phyloP scores from a whole-genome alignment of 2,329 filamentous ascomycete species.

The Talaromyces atroroseus region DNA sequence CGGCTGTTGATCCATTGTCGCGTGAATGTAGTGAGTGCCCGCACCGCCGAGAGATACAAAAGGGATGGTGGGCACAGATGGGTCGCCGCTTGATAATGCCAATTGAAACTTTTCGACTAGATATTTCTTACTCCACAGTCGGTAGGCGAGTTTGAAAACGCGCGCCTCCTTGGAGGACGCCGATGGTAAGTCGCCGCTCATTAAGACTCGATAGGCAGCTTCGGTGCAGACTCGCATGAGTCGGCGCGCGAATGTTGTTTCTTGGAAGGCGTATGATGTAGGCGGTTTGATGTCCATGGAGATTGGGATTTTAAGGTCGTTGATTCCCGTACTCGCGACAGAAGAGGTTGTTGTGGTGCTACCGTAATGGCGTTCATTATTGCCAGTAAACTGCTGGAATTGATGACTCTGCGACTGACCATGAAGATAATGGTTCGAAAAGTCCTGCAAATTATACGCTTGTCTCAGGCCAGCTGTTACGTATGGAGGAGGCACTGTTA shows the following conservation, averaged over 20 bases:
- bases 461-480: not conserved
- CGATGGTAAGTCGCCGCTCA: not conserved
- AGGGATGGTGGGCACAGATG: not conserved
- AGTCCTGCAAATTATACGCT: not conserved
- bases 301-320: not conserved
- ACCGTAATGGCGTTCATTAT: not conserved
- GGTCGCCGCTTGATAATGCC: not conserved
- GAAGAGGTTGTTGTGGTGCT: not conserved
- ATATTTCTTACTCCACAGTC: slow-evolving; percentile 7
- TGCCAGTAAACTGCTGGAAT: not conserved
- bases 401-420: not conserved
- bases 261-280: slow-evolving; percentile 11
- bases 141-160: slow-evolving; percentile 10
- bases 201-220: not conserved
- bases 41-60: slow-evolving; percentile 6
- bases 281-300: slow-evolving; percentile 3
- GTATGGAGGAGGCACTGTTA: not conserved
- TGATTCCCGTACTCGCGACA: not conserved
- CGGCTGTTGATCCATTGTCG: not conserved
- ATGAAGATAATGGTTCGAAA: not conserved
- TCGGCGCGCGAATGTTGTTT: slow-evolving; percentile 10
- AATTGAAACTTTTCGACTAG: not conserved
- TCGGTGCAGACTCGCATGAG: slow-evolving; percentile 10
- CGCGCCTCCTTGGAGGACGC: not conserved
- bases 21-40: not conserved